These are phyloP conservation scores for Leptodontidium sp. DNA, from an alignment of 2,329 filamentous ascomycete genomes.

Conservation along the genomic window DNA sequence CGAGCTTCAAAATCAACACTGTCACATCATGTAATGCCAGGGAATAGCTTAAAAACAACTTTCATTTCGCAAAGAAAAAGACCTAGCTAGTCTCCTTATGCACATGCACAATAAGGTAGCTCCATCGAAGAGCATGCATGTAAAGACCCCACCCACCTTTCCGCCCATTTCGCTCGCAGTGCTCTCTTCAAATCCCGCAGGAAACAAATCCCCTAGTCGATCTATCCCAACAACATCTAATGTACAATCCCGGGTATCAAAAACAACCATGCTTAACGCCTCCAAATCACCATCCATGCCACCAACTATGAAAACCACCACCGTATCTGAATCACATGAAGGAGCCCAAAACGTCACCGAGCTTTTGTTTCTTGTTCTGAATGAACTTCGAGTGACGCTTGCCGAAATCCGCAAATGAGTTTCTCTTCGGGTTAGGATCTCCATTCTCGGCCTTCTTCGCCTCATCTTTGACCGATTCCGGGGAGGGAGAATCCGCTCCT, in stretches of 20 bases:
- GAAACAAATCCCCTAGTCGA: background rate
- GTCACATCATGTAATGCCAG: background rate
- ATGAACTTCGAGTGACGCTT: conserved; percentile 17
- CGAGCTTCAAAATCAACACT: too few species aligned
- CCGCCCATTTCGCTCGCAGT: too few species aligned
- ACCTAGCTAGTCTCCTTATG: background rate
- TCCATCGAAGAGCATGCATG: too few species aligned
- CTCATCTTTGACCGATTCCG: conserved; percentile 5
- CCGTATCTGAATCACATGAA: conserved; percentile 28
- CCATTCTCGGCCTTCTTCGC: conserved; percentile 11
- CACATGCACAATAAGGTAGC: too few species aligned
- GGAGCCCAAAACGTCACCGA: conserved; percentile 37
- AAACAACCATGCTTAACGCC: background rate
- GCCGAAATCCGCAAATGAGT: background rate
- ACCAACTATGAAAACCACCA: background rate
- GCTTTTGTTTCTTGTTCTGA: conserved; percentile 37
- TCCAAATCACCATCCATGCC: background rate
- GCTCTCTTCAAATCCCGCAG: background rate
- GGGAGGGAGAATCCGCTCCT: background rate
- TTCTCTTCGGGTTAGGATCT: background rate
- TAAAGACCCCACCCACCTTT: too few species aligned
- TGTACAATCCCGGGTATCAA: conserved; percentile 16
- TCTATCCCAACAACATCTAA: background rate
- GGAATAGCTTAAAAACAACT: background rate
- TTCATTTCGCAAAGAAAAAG: background rate